Base-by-base conservation (phyloP, 495 filamentous ascomycete species). In the Emericellopsis terricola region DNA sequence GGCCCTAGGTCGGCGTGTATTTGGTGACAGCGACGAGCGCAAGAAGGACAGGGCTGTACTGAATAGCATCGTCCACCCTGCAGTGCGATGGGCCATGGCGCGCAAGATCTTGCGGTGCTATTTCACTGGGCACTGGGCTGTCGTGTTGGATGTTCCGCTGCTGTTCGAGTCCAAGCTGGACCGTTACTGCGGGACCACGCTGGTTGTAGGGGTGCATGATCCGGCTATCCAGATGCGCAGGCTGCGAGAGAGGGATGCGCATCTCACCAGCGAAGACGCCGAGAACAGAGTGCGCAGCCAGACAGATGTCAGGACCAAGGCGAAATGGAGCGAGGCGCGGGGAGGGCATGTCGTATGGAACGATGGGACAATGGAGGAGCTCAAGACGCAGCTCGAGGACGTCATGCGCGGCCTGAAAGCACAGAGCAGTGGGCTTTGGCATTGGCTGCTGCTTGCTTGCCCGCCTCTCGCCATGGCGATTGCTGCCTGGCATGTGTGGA, bases 31-130 rank as follows among this genome's bases (percentile, higher is more conserved):
- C 17, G 63, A 68, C 9, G 70, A 80, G 35, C 56, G 65, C 30
- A 63, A 62, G 38, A 62, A 58, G 32, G 82, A 92, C 43, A 58
- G 89, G 9, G 60, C 55, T 17, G 69, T 78, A 10, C 60, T 97
- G 6, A 94, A 94, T 41, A 60, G 67, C n/a, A 94, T 97, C 37
- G 76, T 94, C 21, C 89, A 96, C 51, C 89, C 89, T 0, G 76
- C 79, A 0, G 84, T 96, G 4, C 59, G 81, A 17, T 62, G 55
- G 49, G 82, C 74, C 46, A 81, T 92, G 60, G 78, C 78, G 47
- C 73, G 64, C 41, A 55, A 60, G 3, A 62, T 91, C 11, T 38
- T 78, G 13, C 51, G 55, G 16, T 62, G 71, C 41, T 93, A 87
- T 39, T 20, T 86, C 2, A 54, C 47, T 2, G 86, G 87, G 2